phyloP scores from a whole-genome alignment of 176 grass and related monocot genomes.

The Lolium perenne region DNA sequence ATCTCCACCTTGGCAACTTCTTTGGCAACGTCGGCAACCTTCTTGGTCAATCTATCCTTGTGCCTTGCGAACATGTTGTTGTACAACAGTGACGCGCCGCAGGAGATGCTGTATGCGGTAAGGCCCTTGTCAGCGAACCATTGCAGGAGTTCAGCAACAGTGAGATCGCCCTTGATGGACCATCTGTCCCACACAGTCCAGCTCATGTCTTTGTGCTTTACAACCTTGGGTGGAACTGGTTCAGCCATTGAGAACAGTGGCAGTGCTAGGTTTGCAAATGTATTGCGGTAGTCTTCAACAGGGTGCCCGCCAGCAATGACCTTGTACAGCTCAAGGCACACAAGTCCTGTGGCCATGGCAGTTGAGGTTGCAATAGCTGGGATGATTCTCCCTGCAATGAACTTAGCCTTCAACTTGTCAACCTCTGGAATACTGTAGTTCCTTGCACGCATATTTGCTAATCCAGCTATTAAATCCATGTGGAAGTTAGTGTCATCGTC shows the following conservation, averaged over 20 bases:
- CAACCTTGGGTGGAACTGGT: constrained; percentile 70
- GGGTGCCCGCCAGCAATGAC: constrained; percentile 66
- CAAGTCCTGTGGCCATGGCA: constrained; percentile 76
- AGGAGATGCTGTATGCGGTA: constrained; percentile 70
- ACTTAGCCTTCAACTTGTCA: constrained; percentile 81
- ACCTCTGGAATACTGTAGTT: constrained; percentile 82
- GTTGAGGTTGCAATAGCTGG: constrained; percentile 76
- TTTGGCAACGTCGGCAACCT: constrained; percentile 59
- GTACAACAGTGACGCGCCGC: constrained; percentile 61
- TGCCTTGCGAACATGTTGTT: constrained; percentile 72
- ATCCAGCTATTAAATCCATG: constrained; percentile 76
- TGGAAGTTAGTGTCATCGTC: constrained; percentile 88
- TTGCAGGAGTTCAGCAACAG: constrained; percentile 58
- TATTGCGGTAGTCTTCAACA: constrained; percentile 73
- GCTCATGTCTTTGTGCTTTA: constrained; percentile 70
- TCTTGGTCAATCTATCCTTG: constrained; percentile 59
- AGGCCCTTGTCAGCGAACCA: constrained; percentile 70
- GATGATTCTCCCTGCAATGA: constrained; percentile 80
- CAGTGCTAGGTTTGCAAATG: constrained; percentile 80
- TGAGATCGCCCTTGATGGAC: constrained; percentile 65
- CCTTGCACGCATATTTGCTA: constrained; percentile 84
- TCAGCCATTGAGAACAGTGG: constrained; percentile 74
- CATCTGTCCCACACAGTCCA: constrained; percentile 82
- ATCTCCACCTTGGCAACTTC: constrained; percentile 69
- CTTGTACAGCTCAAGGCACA: constrained; percentile 85